Evolutionary conservation across 139 green algal species (phyloP).

Genomic region (Tetradesmus obliquus): DNA sequence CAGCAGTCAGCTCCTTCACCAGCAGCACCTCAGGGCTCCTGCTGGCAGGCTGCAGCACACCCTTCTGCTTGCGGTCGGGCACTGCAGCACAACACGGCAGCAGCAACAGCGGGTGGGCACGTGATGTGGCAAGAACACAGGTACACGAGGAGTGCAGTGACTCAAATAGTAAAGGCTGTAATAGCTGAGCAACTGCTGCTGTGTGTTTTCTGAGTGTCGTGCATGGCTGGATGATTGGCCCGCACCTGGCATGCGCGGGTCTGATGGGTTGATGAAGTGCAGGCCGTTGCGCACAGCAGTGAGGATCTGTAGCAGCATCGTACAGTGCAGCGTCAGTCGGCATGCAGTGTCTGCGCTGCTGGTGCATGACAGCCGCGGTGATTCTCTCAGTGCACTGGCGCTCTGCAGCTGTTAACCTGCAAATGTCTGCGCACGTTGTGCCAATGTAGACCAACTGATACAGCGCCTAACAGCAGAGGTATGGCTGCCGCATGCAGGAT

Average conservation of each 20-base stretch:
- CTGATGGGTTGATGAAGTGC: conserved; percentile 31
- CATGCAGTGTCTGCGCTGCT: neutral
- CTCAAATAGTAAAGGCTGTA: neutral
- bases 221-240: neutral
- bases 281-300: conserved; percentile 36
- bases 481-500: too few relatives aligned
- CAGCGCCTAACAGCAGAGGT: too few relatives aligned
- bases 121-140: neutral
- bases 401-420: too few relatives aligned
- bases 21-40: conserved; percentile 29
- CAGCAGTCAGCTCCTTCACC: conserved; percentile 16
- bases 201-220: neutral
- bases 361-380: neutral
- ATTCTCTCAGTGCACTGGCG: too few relatives aligned
- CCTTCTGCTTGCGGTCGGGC: conserved; percentile 37
- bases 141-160: too few relatives aligned
- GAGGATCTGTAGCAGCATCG: conserved; percentile 16
- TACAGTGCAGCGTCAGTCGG: neutral
- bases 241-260: conserved; percentile 46
- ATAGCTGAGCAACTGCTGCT: neutral
- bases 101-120: neutral
- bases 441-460: too few relatives aligned
- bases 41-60: neutral
- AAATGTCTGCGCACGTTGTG: too few relatives aligned
- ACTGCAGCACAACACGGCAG: conserved; percentile 25